Evolutionary conservation across 306 rosid species (phyloP).

Genomic region (Purshia tridentata): DNA sequence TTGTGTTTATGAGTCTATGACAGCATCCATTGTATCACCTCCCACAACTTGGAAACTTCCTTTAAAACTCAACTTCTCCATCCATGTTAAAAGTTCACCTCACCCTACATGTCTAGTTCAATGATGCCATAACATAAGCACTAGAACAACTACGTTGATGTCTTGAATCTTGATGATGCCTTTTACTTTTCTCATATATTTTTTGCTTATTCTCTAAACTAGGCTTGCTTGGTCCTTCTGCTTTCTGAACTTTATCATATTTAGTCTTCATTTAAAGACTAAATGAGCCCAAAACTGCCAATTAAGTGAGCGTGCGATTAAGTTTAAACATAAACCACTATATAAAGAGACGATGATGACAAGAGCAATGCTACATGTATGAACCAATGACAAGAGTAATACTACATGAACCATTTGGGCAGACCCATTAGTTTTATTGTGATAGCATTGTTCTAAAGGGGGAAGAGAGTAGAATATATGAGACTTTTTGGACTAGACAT

Average conservation of each 20-base stretch:
- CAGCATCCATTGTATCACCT: background rate
- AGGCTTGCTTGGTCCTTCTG: conserved; percentile 19
- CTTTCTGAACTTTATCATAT: background rate
- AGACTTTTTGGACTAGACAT: background rate
- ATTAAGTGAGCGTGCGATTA: background rate
- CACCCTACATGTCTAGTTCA: conserved; percentile 24
- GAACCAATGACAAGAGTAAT: too few species aligned
- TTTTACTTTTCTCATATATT: background rate
- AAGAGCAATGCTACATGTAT: too few species aligned
- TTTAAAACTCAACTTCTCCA: conserved; percentile 5
- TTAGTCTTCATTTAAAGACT: background rate
- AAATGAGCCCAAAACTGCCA: background rate
- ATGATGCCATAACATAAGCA: conserved; percentile 15
- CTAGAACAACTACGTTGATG: conserved; percentile 14
- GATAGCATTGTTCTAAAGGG: conserved; percentile 12
- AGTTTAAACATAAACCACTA: background rate
- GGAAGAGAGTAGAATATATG: conserved; percentile 17
- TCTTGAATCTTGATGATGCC: background rate
- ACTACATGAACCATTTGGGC: too few species aligned
- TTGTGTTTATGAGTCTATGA: background rate
- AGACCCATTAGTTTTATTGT: too few species aligned
- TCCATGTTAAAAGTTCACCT: conserved; percentile 21
- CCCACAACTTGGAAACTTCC: background rate
- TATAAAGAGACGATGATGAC: too few species aligned
- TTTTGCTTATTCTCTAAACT: conserved; percentile 10